Conservation (phyloP, 2,329 filamentous ascomycete species). For the Penicillium sp. region DNA sequence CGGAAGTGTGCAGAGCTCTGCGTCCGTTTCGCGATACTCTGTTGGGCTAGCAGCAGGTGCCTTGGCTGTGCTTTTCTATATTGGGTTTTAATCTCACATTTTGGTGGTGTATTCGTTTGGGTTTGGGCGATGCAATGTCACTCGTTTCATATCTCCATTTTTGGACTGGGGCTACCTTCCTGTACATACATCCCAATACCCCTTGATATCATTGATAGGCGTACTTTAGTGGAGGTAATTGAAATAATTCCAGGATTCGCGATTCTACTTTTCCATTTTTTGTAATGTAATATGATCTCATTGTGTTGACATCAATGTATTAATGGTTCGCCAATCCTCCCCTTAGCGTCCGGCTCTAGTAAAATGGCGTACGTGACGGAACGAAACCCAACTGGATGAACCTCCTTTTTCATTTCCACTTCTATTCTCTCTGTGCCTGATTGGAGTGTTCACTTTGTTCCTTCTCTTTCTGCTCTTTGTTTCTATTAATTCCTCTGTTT, state of each 20-base stretch:
- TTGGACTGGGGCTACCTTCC: slow-evolving; percentile 10
- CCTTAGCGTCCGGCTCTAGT: slow-evolving; percentile 5
- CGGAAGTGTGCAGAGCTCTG: slow-evolving; percentile 14
- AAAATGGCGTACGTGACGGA: slow-evolving; percentile 9
- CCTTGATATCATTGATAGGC: slow-evolving; percentile 16
- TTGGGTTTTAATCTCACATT: slow-evolving; percentile 21
- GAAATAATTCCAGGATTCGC: neutral
- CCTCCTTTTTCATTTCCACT: neutral
- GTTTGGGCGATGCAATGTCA: neutral
- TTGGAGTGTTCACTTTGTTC: slow-evolving; percentile 1
- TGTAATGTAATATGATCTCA: neutral
- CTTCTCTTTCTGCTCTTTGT: slow-evolving; percentile 1
- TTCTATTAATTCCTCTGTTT: neutral
- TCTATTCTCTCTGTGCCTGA: neutral
- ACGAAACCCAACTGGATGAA: slow-evolving; percentile 11
- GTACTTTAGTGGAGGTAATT: slow-evolving; percentile 16
- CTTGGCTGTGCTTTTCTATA: slow-evolving; percentile 33
- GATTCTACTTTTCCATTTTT: neutral
- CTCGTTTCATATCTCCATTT: slow-evolving; percentile 3
- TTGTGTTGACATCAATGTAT: neutral
- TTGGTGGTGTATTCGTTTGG: neutral
- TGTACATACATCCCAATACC: slow-evolving; percentile 26
- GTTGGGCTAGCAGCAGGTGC: slow-evolving; percentile 32
- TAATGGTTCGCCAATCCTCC: neutral
- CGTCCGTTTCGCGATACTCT: slow-evolving; percentile 30